A percentile compares a stretch with the other conserved stretches of the same genome.
These are phyloP conservation scores for Lactifluus volemus DNA, from an alignment of 768 basidiomycete genomes.

Conservation along the genomic window DNA sequence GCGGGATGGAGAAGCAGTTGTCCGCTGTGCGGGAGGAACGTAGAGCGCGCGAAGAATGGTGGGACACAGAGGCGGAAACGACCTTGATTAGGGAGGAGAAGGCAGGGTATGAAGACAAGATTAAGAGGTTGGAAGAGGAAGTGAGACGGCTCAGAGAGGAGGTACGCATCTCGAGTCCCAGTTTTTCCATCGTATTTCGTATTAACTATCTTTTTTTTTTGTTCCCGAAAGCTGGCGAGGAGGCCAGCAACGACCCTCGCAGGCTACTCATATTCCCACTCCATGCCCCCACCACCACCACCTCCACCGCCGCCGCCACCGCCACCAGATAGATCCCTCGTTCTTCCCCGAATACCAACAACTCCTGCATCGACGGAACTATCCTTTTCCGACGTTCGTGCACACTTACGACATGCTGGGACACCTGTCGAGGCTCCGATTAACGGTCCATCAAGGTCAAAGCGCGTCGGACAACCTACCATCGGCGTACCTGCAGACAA, in stretches of 20 bases:
- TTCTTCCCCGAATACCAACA: slow-evolving; percentile 18
- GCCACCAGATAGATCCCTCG: slow-evolving; percentile 10
- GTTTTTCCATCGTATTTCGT: neutral
- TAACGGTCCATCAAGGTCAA: slow-evolving; percentile 34
- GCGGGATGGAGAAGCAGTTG: slow-evolving; percentile 57
- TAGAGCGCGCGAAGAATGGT: slow-evolving; percentile 33
- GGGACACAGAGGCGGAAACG: slow-evolving; percentile 31
- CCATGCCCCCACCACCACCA: slow-evolving; percentile 18
- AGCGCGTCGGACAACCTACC: slow-evolving; percentile 51
- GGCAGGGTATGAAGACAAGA: slow-evolving; percentile 51
- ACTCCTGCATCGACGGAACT: slow-evolving; percentile 24
- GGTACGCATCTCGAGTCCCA: slow-evolving; percentile 26
- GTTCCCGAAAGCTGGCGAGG: slow-evolving; percentile 21
- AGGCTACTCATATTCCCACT: neutral
- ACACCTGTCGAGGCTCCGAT: slow-evolving; percentile 60
- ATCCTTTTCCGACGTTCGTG: slow-evolving; percentile 53
- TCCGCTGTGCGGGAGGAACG: slow-evolving; percentile 46
- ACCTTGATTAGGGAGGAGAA: slow-evolving; percentile 35
- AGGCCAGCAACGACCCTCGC: neutral
- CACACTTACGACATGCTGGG: slow-evolving; percentile 51
- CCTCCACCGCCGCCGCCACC: no score
- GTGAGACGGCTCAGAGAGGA: slow-evolving; percentile 49
- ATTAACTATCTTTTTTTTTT: neutral
- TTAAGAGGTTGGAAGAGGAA: slow-evolving; percentile 58
- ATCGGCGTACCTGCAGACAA: slow-evolving; percentile 72